Evolutionary conservation across 345 rosid genomes (phyloP), one percentile per base, ranked within the genome.

Genomic region (Lumnitzera littorea): DNA sequence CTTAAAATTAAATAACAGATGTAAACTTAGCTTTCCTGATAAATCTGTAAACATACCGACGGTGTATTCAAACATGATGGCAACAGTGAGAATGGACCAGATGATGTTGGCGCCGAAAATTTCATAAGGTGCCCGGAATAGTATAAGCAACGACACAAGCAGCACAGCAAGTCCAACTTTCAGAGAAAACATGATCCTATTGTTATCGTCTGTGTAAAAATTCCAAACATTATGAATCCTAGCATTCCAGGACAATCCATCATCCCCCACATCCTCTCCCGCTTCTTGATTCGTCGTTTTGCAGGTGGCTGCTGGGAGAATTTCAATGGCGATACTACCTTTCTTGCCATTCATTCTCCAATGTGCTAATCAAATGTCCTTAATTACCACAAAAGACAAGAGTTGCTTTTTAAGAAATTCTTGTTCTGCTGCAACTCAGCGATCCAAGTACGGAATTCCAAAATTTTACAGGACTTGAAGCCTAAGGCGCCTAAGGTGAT

Each of bases 11-110:
- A 29, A 36, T 36, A 27, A 27, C 3, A 27, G 31, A 27, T 36
- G 7, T 7, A 36, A 4, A 36, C 43, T 5, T 36, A 36, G 43
- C 43, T 36, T 4, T 36, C 7, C 43, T 36, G 1, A 7, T 36
- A 36, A 6, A 36, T 36, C 11, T 4, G 43, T 9, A 36, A 4
- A 36, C 83, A 5, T 79, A 80, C 91, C 91, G 3, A 82, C 91
- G 25, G 88, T 80, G 60, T 75, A 79, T 71, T 85, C 91, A 56
- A 82, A 82, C 88, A 78, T 82, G 70, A 80, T 75, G 36, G 88
- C 88, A 24, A 85, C 91, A 1, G 91, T 85, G 58, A 85, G 86
- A 66, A 85, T 78, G 52, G 86, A 85, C 91, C 91, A 85, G 9
- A 85, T 78, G 65, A 85, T 80, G 53, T 68, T 75, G 62, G 77